Percentiles rank a stretch among this genome's conserved stretches.
Evolutionary conservation across 306 rosid genomes (phyloP).

Genomic region (Rosa chinensis): DNA sequence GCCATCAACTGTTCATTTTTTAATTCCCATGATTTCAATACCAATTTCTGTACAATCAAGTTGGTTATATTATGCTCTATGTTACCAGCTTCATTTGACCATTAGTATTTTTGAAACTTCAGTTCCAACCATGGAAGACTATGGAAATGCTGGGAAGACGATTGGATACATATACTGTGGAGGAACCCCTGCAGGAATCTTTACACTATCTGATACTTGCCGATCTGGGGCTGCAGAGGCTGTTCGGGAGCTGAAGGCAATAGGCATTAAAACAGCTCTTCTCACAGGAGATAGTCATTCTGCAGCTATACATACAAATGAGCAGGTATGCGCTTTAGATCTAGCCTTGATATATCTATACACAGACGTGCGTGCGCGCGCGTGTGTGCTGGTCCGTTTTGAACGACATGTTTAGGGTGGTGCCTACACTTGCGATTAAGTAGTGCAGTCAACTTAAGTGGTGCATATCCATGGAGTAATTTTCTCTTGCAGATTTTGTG

Average conservation of each 20-base stretch:
- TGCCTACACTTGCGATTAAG: background rate
- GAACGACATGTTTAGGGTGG: background rate
- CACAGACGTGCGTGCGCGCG: too few relatives aligned
- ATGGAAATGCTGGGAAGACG: constrained; percentile 53
- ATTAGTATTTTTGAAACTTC: constrained; percentile 25
- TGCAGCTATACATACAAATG: constrained; percentile 73
- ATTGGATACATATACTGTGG: constrained; percentile 70
- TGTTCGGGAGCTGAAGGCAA: constrained; percentile 47
- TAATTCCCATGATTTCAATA: background rate
- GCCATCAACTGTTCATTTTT: background rate
- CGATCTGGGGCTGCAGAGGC: constrained; percentile 76
- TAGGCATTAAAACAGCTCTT: constrained; percentile 81
- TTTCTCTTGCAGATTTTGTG: background rate
- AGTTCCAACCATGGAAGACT: constrained; percentile 60
- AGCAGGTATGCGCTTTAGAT: constrained; percentile 47
- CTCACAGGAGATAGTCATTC: constrained; percentile 80
- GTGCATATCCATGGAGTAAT: background rate
- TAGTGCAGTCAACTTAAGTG: background rate
- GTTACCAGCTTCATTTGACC: background rate
- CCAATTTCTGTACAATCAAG: background rate
- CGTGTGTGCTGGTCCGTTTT: too few relatives aligned
- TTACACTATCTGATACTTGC: constrained; percentile 72
- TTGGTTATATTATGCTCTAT: background rate
- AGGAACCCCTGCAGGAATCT: constrained; percentile 50
- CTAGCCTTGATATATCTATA: too few relatives aligned